A percentile compares a stretch with the other conserved stretches of the same genome.
Conservation (phyloP, 768 basidiomycete genomes). For the Cytidiella melzeri region DNA sequence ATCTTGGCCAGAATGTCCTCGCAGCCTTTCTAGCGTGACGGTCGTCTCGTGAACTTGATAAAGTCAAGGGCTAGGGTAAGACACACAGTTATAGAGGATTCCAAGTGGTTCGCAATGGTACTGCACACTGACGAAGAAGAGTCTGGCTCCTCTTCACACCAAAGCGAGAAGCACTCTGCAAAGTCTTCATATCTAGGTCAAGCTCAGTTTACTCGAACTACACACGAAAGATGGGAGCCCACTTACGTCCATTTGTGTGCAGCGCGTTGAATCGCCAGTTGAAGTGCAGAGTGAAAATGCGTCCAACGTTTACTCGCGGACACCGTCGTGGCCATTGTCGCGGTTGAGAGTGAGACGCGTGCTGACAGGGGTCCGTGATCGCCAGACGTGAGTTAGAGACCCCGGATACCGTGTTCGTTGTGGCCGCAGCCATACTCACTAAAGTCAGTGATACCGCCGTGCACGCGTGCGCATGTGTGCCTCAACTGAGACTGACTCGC, state of each 20-base stretch:
- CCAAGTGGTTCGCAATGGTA: constrained; percentile 66
- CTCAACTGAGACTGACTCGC: no score
- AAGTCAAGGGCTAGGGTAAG: neutral
- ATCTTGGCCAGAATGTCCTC: constrained; percentile 67
- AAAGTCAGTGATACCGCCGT: no score
- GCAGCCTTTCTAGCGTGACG: constrained; percentile 44
- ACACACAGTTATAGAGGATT: constrained; percentile 46
- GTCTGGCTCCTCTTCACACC: constrained; percentile 32
- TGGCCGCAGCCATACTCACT: no score
- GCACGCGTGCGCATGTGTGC: no score
- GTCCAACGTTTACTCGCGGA: constrained; percentile 41
- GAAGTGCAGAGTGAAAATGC: constrained; percentile 45
- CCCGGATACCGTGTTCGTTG: no score
- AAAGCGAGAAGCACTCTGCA: constrained; percentile 32
- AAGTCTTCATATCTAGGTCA: constrained; percentile 41
- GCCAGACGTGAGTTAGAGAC: neutral
- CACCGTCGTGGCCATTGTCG: constrained; percentile 22
- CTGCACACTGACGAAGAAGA: constrained; percentile 34
- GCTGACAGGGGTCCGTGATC: neutral
- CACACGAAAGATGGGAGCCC: neutral
- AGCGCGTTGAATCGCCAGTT: constrained; percentile 45
- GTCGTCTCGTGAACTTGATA: neutral
- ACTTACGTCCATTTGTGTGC: constrained; percentile 52
- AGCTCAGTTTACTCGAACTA: neutral
- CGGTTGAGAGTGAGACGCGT: neutral